Percentiles rank a stretch among this genome's conserved stretches.
Evolutionary conservation across 305 asterid genomes (phyloP).

Genomic region (Fraxinus sp.): DNA sequence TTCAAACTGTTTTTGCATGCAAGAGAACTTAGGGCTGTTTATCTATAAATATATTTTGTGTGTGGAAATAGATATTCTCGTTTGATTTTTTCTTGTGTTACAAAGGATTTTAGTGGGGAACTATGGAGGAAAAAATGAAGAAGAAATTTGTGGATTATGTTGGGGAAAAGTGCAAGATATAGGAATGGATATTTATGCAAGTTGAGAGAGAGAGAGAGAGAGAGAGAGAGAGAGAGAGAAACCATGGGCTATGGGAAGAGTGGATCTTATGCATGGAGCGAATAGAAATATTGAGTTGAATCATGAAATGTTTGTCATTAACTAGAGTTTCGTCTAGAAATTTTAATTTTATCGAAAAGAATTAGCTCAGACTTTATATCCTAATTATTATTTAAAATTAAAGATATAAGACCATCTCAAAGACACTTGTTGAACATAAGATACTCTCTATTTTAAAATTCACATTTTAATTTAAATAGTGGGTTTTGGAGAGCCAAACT

Average conservation of each 20-base stretch:
- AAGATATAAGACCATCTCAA: not conserved
- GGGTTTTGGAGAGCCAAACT: no score
- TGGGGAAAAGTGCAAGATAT: not conserved
- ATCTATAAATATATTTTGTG: not conserved
- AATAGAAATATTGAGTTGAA: not conserved
- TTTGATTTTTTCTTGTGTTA: not conserved
- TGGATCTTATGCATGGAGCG: not conserved
- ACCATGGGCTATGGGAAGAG: slow-evolving; percentile 42
- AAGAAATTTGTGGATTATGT: not conserved
- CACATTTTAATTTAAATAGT: no score
- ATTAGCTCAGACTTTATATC: not conserved
- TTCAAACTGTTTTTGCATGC: not conserved
- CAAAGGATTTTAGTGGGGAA: not conserved
- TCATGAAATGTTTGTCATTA: not conserved
- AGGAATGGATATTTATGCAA: slow-evolving; percentile 7
- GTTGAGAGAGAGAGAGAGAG: not conserved
- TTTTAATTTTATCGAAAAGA: not conserved
- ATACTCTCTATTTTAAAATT: no score
- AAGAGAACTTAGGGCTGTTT: not conserved
- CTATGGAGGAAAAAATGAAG: not conserved
- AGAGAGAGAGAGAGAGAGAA: slow-evolving; percentile 17
- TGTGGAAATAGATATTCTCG: not conserved
- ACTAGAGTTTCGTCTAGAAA: not conserved
- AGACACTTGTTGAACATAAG: no score
- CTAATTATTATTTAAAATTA: not conserved